Evolutionary conservation across 2,329 filamentous ascomycete species (phyloP), one percentile per base, ranked within the genome.

Genomic region (Leptodontidium sp.): DNA sequence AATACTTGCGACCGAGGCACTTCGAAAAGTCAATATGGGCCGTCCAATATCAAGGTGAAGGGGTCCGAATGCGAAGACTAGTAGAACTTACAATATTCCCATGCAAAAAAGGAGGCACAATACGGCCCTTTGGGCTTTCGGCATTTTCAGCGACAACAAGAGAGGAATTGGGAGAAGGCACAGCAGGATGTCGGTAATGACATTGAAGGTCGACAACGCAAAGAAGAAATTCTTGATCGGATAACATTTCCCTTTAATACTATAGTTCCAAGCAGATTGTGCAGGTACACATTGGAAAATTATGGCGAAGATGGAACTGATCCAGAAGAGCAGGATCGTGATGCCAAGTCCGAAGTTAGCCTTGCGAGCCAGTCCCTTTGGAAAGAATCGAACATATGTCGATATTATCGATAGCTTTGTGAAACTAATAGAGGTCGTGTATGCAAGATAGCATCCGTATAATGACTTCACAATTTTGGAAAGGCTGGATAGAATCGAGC

Each of bases 141-240:
- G 50, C 50, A 53, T 53, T 53, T 32, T 32, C 6, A 53, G 26
- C 50, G 50, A 53, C 50, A 24, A 53, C 4, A 53, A 32, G 26
- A 53, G 50, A 35, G 50, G 50, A 14, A 32, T 26, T 5, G 50
- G 50, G 14, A 53, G 50, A 7, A 53, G 11, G 26, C 50, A 53
- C 26, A 53, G 50, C 15, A 53, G 50, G 26, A 53, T 32, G n/a
- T 53, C 50, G 4, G 50, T 53, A 24, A 53, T 53, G 15, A 53
- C 50, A 21, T 53, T 53, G 50, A 53, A 53, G 26, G 50, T 53
- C 26, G 50, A 53, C 15, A 53, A 32, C 8, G 50, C 29, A 26
- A 53, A 53, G 50, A 53, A 53, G 26, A 53, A 53, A 15, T 15
- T 53, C 50, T 32, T 53, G 26, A 53, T 53, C 11, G 50, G 26